phyloP scores from a whole-genome alignment of 352 stramenopile genomes.

The Globisporangium barbulae region DNA sequence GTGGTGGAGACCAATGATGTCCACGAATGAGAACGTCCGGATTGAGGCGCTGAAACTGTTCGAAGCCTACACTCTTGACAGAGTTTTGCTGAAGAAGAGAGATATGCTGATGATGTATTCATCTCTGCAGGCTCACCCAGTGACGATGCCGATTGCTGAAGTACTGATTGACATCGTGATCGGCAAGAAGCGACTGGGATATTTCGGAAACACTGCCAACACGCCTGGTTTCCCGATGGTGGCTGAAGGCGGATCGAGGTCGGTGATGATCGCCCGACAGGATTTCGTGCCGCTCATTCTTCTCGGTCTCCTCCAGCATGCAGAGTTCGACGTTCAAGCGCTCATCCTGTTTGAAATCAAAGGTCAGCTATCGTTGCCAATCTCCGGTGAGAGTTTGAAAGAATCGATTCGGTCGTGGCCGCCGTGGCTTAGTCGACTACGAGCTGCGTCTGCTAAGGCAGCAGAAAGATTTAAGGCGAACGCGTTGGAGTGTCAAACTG shows the following conservation, averaged over 20 bases:
- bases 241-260: slow-evolving; percentile 21
- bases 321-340: slow-evolving; percentile 49
- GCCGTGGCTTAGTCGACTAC: slow-evolving; percentile 53
- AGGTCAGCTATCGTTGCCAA: slow-evolving; percentile 35
- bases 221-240: not conserved
- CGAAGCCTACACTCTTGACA: slow-evolving; percentile 67
- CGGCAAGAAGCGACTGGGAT: slow-evolving; percentile 34
- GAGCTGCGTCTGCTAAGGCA: slow-evolving; percentile 28
- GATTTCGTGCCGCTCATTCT: slow-evolving; percentile 58
- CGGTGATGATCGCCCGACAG: slow-evolving; percentile 45
- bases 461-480: slow-evolving; percentile 6
- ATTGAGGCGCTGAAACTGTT: slow-evolving; percentile 63
- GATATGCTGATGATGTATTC: slow-evolving; percentile 68
- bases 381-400: slow-evolving; percentile 47
- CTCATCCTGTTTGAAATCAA: slow-evolving; percentile 55
- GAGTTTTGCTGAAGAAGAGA: slow-evolving; percentile 46
- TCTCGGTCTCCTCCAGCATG: slow-evolving; percentile 40
- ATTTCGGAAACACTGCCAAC: slow-evolving; percentile 1
- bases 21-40: slow-evolving; percentile 40
- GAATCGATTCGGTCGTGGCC: slow-evolving; percentile 77
- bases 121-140: slow-evolving; percentile 43
- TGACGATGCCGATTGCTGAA: slow-evolving; percentile 43
- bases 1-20: slow-evolving; percentile 63
- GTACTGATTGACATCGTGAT: slow-evolving; percentile 66
- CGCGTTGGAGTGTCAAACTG: not conserved